phyloP scores from a whole-genome alignment of 345 rosid species.

The Citrus sinensis region DVS_A1.0 CM039168.1:302001-302500 shows the following conservation, averaged over 20 bases:
- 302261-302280: constrained; percentile 51
- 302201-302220: constrained; percentile 49
- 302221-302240: constrained; percentile 70
- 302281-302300: constrained; percentile 58
- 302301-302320: constrained; percentile 74
- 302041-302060: constrained; percentile 63
- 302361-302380: constrained; percentile 58
- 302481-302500: constrained; percentile 41
- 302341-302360: constrained; percentile 87
- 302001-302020: constrained; percentile 64
- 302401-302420: constrained; percentile 54
- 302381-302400: constrained; percentile 46
- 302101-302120: constrained; percentile 54
- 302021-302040: constrained; percentile 89
- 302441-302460: constrained; percentile 40
- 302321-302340: constrained; percentile 53
- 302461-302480: constrained; percentile 60
- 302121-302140: constrained; percentile 73
- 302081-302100: constrained; percentile 70
- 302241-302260: constrained; percentile 68
- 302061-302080: constrained; percentile 89
- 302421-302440: constrained; percentile 45
- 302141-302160: constrained; percentile 95
- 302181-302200: constrained; percentile 90
- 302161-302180: constrained; percentile 77